These are phyloP conservation scores for Hymenoscyphus occultus DNA, from an alignment of 2,329 filamentous ascomycete genomes.

Conservation along the genomic window DNA sequence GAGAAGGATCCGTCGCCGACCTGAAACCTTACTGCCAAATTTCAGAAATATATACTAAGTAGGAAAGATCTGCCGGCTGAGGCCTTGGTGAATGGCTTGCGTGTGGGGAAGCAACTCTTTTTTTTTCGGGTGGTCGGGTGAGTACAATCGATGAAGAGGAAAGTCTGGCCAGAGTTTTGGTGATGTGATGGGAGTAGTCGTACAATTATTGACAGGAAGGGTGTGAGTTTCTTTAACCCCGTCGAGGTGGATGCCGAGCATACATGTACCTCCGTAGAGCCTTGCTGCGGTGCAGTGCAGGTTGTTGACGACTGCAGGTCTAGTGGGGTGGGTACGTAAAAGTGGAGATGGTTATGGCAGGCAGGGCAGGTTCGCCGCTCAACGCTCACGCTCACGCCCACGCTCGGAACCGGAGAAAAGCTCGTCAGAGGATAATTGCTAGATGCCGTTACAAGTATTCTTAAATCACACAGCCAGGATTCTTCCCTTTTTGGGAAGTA, in stretches of 20 bases:
- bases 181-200: too few species aligned
- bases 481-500: too few species aligned
- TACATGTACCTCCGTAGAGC: not conserved
- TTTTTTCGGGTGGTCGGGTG: not conserved
- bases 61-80: not conserved
- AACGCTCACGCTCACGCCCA: too few species aligned
- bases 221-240: not conserved
- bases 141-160: not conserved
- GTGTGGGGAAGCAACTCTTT: not conserved
- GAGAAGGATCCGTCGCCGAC: not conserved
- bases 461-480: too few species aligned
- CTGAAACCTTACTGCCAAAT: not conserved
- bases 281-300: not conserved
- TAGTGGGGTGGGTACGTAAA: not conserved
- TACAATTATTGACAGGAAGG: too few species aligned
- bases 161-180: not conserved
- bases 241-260: not conserved
- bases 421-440: too few species aligned
- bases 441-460: too few species aligned
- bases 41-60: not conserved
- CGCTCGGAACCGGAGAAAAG: too few species aligned
- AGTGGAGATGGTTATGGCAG: too few species aligned
- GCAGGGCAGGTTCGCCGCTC: too few species aligned
- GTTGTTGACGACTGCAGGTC: not conserved
- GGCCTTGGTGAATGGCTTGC: not conserved